phyloP scores from a whole-genome alignment of 768 basidiomycete species.

The Calvatia gigantea region DNA sequence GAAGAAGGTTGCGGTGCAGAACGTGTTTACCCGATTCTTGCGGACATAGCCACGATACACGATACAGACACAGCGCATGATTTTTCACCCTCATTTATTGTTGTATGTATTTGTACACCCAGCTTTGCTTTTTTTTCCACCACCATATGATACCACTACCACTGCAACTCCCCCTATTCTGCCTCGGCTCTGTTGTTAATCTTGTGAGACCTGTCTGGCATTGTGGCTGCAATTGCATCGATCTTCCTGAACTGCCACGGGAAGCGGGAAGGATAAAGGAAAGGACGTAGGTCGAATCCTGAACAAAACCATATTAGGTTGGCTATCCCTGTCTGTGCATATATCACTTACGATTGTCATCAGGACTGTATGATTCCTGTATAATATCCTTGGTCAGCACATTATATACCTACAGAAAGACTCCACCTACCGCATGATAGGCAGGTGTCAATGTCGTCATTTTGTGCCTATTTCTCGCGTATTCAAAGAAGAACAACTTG shows the following conservation, averaged over 20 bases:
- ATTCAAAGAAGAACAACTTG: constrained; percentile 94
- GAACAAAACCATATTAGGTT: not conserved
- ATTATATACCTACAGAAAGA: not conserved
- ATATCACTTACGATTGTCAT: constrained; percentile 78
- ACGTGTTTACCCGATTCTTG: constrained; percentile 72
- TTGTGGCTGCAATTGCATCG: constrained; percentile 72
- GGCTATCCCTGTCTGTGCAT: constrained; percentile 10
- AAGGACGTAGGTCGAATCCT: constrained; percentile 96
- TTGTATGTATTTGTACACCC: constrained; percentile 13
- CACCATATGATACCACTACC: not conserved
- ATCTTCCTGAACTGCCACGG: constrained; percentile 98
- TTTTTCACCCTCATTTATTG: not conserved
- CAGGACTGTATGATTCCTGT: constrained; percentile 94
- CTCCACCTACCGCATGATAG: constrained; percentile 81
- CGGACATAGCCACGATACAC: constrained; percentile 34
- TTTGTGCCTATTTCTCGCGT: constrained; percentile 96
- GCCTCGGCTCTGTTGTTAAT: constrained; percentile 42
- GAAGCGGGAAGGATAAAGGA: constrained; percentile 93
- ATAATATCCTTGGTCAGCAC: constrained; percentile 4
- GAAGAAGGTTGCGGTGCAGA: constrained; percentile 83
- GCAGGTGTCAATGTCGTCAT: constrained; percentile 96
- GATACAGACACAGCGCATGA: not conserved
- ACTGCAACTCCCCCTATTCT: constrained; percentile 21
- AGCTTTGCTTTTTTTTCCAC: not conserved
- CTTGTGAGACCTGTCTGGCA: constrained; percentile 66